Evolutionary conservation across 1,284 basidiomycete genomes (phyloP), one percentile per base, ranked within the genome.

Genomic region (Austropuccinia psidii): DNA sequence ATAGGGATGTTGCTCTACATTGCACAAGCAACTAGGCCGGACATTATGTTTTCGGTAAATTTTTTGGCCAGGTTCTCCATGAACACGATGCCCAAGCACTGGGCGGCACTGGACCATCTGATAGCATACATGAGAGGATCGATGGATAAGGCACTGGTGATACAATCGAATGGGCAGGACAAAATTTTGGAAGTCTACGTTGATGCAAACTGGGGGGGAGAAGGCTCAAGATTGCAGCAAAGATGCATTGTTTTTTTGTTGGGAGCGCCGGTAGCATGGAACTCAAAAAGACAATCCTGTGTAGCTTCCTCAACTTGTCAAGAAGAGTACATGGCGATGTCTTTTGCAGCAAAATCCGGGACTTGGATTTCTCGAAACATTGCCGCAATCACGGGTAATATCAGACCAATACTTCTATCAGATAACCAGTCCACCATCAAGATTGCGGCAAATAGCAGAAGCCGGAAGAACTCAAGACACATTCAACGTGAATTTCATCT

Each of bases 221-320:
- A n/a, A n/a, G n/a, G n/a, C n/a, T n/a, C n/a, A n/a, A n/a, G n/a
- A n/a, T 21, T 11, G 55, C 9, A 21, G 35, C 15, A 33, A 7
- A 31, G 55, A 21, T 31, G 35, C n/a, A 27, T 58, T 58, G 35
- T 31, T 15, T 31, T 9, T 7, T 35, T 58, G 15, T 29, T 31
- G 15, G 55, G 31, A 6, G 9, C 15, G 6, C 55, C 31, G 6
- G 35, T 58, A 11, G 11, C 24, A 9, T 58, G 55, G 55, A 13
- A 11, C 9, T 58, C 55, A 6, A 29, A 31, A 27, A 11, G 31
- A 11, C 55, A 29, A 15, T 13, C 17, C 13, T 58, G 55, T 33
- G 55, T 58, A 35, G 55, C 55, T 24, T 31, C 55, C 55, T 27
- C 55, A 27, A 58, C 55, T 21, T 58, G 55, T 21, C 55, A 58